phyloP scores from a whole-genome alignment of 345 rosid genomes.

The Arabidopsis suecica region DNA sequence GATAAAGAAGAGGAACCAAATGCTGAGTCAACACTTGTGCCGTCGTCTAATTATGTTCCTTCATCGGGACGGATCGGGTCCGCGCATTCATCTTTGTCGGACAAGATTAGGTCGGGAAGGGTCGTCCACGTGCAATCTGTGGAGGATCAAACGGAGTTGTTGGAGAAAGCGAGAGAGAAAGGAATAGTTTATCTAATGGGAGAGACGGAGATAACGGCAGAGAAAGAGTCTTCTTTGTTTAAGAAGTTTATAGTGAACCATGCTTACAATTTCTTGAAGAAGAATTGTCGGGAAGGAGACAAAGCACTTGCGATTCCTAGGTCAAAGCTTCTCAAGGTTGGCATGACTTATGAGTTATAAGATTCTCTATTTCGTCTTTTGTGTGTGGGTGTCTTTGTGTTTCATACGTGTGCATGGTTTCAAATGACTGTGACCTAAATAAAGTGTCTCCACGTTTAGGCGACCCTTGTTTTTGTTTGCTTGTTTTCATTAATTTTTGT shows the following conservation, averaged over 20 bases:
- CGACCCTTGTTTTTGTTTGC: conserved; percentile 1
- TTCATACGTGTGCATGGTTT: neutral
- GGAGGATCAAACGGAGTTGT: conserved; percentile 62
- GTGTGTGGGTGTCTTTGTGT: neutral
- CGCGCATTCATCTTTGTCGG: conserved; percentile 37
- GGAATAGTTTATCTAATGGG: conserved; percentile 74
- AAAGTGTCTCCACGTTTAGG: conserved; percentile 8
- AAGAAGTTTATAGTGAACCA: conserved; percentile 70
- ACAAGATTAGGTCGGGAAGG: conserved; percentile 22
- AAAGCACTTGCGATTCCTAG: conserved; percentile 65
- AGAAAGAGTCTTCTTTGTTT: conserved; percentile 52
- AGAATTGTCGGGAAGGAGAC: conserved; percentile 65
- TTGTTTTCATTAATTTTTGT: neutral
- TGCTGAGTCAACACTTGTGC: conserved; percentile 28
- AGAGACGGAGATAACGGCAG: conserved; percentile 66
- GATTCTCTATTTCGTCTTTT: neutral
- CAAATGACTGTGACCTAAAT: neutral
- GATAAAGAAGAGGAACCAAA: conserved; percentile 50
- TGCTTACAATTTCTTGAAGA: conserved; percentile 61
- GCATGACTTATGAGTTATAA: conserved; percentile 84
- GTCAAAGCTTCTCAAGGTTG: conserved; percentile 67
- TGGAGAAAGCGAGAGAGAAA: conserved; percentile 62
- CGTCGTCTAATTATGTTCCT: conserved; percentile 32
- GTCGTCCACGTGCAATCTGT: conserved; percentile 25
- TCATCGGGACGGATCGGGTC: conserved; percentile 57